Evolutionary conservation across 2,329 filamentous ascomycete genomes (phyloP).

Genomic region (Tolypocladium sp.): DNA sequence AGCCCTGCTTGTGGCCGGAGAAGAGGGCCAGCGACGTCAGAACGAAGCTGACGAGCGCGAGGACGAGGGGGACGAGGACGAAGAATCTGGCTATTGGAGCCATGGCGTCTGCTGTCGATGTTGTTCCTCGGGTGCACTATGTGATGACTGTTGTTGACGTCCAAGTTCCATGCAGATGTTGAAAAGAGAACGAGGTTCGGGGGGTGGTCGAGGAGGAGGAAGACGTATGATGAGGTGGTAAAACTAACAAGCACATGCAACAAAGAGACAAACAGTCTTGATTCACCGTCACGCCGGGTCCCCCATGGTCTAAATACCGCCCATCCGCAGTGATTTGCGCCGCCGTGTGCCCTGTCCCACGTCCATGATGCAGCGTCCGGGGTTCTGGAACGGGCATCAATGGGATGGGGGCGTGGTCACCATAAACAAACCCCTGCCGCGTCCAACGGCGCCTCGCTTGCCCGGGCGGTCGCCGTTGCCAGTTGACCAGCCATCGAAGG

Average conservation of each 20-base stretch:
- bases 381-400: background rate
- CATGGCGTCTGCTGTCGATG: conserved; percentile 6
- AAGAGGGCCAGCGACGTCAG: conserved; percentile 29
- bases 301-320: background rate
- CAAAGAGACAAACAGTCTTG: background rate
- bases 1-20: conserved; percentile 28
- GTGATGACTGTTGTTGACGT: background rate
- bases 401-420: background rate
- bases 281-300: background rate
- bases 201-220: background rate
- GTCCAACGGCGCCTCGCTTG: background rate
- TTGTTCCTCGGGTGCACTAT: background rate
- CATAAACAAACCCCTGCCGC: background rate
- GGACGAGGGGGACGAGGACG: conserved; percentile 25
- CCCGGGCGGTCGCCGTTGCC: background rate
- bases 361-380: background rate
- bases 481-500: background rate
- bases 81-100: conserved; percentile 13
- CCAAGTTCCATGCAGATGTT: background rate
- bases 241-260: background rate
- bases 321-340: background rate
- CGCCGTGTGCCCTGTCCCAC: background rate
- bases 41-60: conserved; percentile 28
- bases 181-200: background rate
- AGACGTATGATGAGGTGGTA: background rate